Evolutionary conservation across 768 basidiomycete genomes (phyloP), one percentile per base, ranked within the genome.

Genomic region (Podaxis carcinomalis): DNA sequence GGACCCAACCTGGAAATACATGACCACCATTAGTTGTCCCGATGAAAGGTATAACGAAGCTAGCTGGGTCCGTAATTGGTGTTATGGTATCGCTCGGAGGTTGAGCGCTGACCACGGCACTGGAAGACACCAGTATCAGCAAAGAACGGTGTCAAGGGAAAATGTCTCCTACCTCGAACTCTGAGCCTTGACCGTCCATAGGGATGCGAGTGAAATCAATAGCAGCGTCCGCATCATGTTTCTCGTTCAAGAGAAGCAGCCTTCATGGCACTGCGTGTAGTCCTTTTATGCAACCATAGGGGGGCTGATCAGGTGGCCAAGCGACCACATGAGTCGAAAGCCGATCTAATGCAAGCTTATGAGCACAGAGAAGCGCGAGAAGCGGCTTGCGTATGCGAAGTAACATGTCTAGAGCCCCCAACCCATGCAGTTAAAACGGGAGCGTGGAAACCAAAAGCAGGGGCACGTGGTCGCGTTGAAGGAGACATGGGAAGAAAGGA

Each of bases 1-100:
- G 32, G 42, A 13, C 62, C 73, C 19, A 23, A 84, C 86, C 86
- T 57, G 86, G 85, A 67, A 87, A 87, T 9, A 82, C 81, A 72
- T 88, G 84, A 0, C 87, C 87, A 13, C 83, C 85, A 62, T 85
- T 84, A 1, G 79, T 80, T 0, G 86, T 86, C 16, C 86, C 87
- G 14, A 88, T 83, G 72, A 88, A 87, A 16, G 83, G 76, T 56
- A 83, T 79, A 39, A 87, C 86, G 56, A 75, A 75, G 57, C 74
- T 75, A 3, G 76, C 70, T 19, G 78, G 79, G 57, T 81, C 78
- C 5, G 72, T 57, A 25, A 75, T 71, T 46, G 57, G 67, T 6
- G 69, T 67, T 23, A 68, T 64, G 16, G 68, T 42, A 35, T 47
- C 27, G 5, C 14, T 49, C n/a, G 46, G 60, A 49, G 32, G 60